Evolutionary conservation across 2,329 filamentous ascomycete species (phyloP).

Genomic region (Trichoderma citrinoviride): DNA sequence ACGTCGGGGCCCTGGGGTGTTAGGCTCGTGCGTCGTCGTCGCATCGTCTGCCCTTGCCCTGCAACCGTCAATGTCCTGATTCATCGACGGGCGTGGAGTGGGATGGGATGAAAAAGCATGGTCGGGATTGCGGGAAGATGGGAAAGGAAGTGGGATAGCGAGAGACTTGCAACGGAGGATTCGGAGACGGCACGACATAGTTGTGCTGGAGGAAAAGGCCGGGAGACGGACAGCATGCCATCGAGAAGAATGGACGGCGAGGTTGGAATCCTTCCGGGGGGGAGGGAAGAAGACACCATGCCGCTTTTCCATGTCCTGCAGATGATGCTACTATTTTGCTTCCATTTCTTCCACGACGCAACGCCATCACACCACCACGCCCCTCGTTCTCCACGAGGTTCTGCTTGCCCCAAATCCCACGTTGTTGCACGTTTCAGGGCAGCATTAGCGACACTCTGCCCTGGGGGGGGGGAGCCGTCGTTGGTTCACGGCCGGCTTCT

Average conservation of each 20-base stretch:
- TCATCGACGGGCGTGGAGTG: slow-evolving; percentile 3
- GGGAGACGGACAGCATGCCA: background rate
- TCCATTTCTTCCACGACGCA: background rate
- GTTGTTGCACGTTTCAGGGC: slow-evolving; percentile 23
- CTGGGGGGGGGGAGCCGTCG: background rate
- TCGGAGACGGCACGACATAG: background rate
- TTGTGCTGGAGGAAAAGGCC: background rate
- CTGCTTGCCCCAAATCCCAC: slow-evolving; percentile 2
- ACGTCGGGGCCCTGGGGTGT: background rate
- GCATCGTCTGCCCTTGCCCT: background rate
- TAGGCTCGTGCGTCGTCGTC: background rate
- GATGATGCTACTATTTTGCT: background rate
- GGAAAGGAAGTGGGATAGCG: background rate
- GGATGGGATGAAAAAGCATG: background rate
- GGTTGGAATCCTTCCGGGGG: slow-evolving; percentile 17
- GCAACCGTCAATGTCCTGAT: background rate
- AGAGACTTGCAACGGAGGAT: background rate
- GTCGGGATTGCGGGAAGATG: background rate
- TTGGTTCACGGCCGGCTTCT: slow-evolving; percentile 3
- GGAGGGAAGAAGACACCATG: background rate
- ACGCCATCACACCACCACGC: background rate
- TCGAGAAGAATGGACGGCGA: background rate
- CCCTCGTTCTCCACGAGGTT: background rate
- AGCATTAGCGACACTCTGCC: slow-evolving; percentile 14
- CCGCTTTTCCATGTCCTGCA: background rate